A percentile compares a stretch with the other conserved stretches of the same genome.
phyloP scores from a whole-genome alignment of 139 green algal genomes.

The Nannochloris sp. region DNA sequence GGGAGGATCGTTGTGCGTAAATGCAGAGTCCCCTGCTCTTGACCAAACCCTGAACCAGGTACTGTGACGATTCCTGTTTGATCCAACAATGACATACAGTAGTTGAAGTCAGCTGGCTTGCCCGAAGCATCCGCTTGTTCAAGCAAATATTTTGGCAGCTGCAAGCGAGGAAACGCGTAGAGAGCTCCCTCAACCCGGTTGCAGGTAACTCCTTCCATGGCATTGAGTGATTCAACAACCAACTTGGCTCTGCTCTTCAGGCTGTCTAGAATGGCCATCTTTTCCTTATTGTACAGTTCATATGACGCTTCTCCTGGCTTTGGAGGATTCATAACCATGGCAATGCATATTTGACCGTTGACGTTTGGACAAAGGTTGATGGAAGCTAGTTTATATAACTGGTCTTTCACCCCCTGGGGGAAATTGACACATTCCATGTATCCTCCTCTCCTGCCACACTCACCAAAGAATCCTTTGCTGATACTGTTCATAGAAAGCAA shows the following conservation, averaged over 20 bases:
- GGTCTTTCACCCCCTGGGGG: slow-evolving; percentile 43
- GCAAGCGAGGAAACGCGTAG: slow-evolving; percentile 63
- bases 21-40: slow-evolving; percentile 36
- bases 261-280: slow-evolving; percentile 31
- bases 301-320: slow-evolving; percentile 70
- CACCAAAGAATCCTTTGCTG: slow-evolving; percentile 79
- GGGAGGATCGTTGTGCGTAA: slow-evolving; percentile 72
- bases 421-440: slow-evolving; percentile 87
- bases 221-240: slow-evolving; percentile 65
- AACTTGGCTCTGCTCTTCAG: slow-evolving; percentile 69
- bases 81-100: slow-evolving; percentile 81
- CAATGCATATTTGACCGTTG: slow-evolving; percentile 51
- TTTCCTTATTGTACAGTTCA: slow-evolving; percentile 58
- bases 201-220: slow-evolving; percentile 83
- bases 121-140: slow-evolving; percentile 38
- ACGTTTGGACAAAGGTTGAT: slow-evolving; percentile 92
- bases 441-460: slow-evolving; percentile 68
- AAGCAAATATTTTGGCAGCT: slow-evolving; percentile 30
- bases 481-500: slow-evolving; percentile 82
- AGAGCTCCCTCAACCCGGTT: slow-evolving; percentile 35
- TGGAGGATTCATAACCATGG: slow-evolving; percentile 84
- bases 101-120: slow-evolving; percentile 82
- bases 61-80: slow-evolving; percentile 83
- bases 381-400: slow-evolving; percentile 84
- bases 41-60: slow-evolving; percentile 76